These are phyloP conservation scores for Stenogyne calaminthoides DNA, from an alignment of 305 asterid genomes.

Conservation along the genomic window DNA sequence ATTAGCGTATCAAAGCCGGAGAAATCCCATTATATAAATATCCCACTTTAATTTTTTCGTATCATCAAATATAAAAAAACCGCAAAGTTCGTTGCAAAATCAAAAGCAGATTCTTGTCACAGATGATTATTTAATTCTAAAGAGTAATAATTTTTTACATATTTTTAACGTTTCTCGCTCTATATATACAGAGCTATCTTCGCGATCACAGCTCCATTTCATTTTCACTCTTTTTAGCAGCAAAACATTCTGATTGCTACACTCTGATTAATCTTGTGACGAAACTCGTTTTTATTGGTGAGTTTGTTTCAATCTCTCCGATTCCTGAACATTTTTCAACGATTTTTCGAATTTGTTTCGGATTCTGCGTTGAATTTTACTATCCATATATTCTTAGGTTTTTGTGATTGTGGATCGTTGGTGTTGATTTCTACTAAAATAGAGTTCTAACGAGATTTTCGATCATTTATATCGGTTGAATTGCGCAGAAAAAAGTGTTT, in stretches of 20 bases:
- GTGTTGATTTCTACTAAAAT: background rate
- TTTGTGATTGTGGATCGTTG: background rate
- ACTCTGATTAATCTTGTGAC: background rate
- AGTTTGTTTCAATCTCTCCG: constrained; percentile 1
- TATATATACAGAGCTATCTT: constrained; percentile 12
- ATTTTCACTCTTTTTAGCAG: background rate
- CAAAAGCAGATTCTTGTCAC: constrained; percentile 38
- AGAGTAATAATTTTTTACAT: background rate
- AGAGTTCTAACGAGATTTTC: background rate
- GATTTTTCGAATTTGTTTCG: background rate
- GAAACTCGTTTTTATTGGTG: constrained; percentile 20
- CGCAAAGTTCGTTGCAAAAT: background rate
- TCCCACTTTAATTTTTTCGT: background rate
- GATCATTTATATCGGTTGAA: background rate
- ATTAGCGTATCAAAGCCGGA: too few species aligned
- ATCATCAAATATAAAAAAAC: background rate
- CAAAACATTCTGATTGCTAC: background rate
- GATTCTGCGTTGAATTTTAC: background rate
- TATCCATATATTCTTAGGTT: background rate
- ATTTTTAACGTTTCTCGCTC: constrained; percentile 13
- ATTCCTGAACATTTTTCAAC: background rate
- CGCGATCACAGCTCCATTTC: background rate
- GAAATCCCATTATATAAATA: background rate
- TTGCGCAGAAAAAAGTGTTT: background rate
- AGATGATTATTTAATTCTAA: constrained; percentile 1